Evolutionary conservation across 306 rosid genomes (phyloP), one percentile per base, ranked within the genome.

Genomic region (Styphnolobium japonicum): DNA sequence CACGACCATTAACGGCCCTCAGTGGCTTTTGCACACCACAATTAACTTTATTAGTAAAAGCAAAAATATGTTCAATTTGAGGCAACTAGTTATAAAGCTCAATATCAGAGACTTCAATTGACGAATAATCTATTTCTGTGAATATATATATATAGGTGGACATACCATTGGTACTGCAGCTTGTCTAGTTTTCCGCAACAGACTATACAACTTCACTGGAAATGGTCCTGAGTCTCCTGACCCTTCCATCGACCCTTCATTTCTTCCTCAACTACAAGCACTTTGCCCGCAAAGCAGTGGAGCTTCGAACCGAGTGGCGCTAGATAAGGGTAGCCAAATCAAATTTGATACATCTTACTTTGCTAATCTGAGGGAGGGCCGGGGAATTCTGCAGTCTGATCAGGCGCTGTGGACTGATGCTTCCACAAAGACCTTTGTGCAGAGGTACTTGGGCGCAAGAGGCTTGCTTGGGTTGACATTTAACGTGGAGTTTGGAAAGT

Each of bases 131-230:
- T 8, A 10, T 15, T 29, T 62, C 2, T 37, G 25, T 8, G 21
- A 5, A 42, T 4, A 23, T 29, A 53, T 53, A 10, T 56, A 23
- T n/a, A 2, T 43, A 84, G 90, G 89, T 19, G 89, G 81, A 8
- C 91, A 88, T 46, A 88, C 88, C 36, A 85, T 88, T 71, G 91
- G 91, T 0, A 85, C 86, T 2, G 2, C 88, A 9, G 53, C 81
- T 19, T 85, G 91, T 57, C 52, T 3, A 14, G 27, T 63, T 29
- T 74, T 85, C 70, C 71, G 73, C 0, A 33, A 75, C 62, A 81
- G 89, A 67, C 76, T 88, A 2, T 71, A 49, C 56, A 77, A 82
- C 81, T 80, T 85, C 76, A 87, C 37, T 4, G 77, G 46, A 37
- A 85, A 53, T 61, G 91, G 82, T 11, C 75, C 88, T 4, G 88